Percentiles rank a stretch among this genome's conserved stretches.
These are phyloP conservation scores for Xylogone sp. DNA, from an alignment of 2,329 filamentous ascomycete genomes.

Conservation along the genomic window DNA sequence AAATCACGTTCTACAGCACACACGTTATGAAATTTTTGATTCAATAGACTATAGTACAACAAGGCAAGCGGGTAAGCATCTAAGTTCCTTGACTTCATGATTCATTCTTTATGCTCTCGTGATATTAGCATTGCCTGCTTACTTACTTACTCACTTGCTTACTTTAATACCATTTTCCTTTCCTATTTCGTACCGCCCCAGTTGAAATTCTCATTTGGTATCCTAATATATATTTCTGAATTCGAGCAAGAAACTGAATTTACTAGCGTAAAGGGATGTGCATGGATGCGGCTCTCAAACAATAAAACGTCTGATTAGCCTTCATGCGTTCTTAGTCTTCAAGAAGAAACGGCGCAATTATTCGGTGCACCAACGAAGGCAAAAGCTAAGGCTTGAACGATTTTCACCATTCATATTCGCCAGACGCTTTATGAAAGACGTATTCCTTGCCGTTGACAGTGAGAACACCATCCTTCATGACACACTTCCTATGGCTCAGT, in stretches of 20 bases:
- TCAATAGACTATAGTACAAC: background rate
- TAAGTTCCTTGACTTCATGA: background rate
- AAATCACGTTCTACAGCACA: no score
- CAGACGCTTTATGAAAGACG: constrained; percentile 95
- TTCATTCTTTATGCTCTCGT: background rate
- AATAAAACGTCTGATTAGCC: no score
- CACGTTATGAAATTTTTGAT: background rate
- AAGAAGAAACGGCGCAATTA: background rate
- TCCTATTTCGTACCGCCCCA: no score
- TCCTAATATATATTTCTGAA: no score
- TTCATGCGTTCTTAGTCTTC: background rate
- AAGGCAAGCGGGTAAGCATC: background rate
- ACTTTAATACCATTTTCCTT: no score
- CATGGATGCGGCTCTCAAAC: no score
- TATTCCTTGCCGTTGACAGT: constrained; percentile 94
- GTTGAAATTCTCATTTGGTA: no score
- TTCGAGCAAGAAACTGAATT: no score
- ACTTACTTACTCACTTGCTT: background rate
- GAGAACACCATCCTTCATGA: constrained; percentile 91
- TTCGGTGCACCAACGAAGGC: background rate
- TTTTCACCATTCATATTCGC: constrained; percentile 92
- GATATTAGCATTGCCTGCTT: background rate
- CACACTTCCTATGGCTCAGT: constrained; percentile 73
- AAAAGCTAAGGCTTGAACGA: background rate
- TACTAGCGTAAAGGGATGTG: no score